Evolutionary conservation across 2,329 filamentous ascomycete species (phyloP).

Genomic region (Thelonectria blattea): DNA sequence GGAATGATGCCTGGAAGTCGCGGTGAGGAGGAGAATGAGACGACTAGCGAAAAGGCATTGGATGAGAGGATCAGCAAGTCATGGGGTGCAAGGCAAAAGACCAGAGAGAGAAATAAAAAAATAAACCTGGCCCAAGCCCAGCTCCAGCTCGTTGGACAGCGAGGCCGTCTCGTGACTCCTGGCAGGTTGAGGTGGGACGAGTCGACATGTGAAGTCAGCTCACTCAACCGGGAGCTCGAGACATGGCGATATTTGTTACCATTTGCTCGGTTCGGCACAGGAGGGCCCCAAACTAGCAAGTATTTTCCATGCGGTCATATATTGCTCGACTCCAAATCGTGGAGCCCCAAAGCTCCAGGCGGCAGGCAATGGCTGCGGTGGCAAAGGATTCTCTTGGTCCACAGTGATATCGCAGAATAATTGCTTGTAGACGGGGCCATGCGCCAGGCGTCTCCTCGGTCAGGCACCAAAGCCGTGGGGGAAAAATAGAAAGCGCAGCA

Average conservation of each 20-base stretch:
- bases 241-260: conserved; percentile 10
- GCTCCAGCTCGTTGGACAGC: conserved; percentile 14
- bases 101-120: conserved; percentile 5
- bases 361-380: conserved; percentile 16
- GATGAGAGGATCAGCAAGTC: conserved; percentile 12
- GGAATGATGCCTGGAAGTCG: conserved; percentile 8
- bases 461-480: conserved; percentile 29
- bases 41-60: conserved; percentile 13
- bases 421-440: conserved; percentile 12
- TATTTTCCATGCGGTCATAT: conserved; percentile 5
- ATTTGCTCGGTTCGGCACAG: conserved; percentile 6
- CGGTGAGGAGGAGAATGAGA: conserved; percentile 8
- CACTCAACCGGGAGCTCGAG: conserved; percentile 14
- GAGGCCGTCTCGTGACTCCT: conserved; percentile 25
- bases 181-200: conserved; percentile 24
- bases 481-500: conserved; percentile 15
- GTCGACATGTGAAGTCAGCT: conserved; percentile 27
- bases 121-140: neutral
- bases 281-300: conserved; percentile 5
- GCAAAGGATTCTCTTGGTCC: conserved; percentile 9
- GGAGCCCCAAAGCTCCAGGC: conserved; percentile 3
- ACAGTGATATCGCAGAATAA: conserved; percentile 17
- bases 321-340: conserved; percentile 13
- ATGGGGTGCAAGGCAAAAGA: conserved; percentile 11
- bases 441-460: conserved; percentile 16